phyloP scores from a whole-genome alignment of 108 stramenopile species.

The Mediolabrus comicus region DNA sequence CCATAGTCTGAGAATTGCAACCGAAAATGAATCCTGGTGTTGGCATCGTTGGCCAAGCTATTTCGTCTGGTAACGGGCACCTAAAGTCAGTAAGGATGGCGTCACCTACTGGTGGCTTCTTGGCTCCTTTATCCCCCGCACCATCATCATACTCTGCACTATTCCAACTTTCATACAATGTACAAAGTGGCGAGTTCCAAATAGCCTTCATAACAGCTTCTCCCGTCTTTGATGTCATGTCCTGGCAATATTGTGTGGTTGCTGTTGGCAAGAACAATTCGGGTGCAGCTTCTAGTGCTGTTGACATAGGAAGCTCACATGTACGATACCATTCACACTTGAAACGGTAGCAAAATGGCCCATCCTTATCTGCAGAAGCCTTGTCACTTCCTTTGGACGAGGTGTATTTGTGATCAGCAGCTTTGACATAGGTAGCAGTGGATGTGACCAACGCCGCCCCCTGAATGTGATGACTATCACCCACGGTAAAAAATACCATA shows the following conservation, averaged over 20 bases:
- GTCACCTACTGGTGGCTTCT: conserved; percentile 64
- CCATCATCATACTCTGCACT: conserved; percentile 58
- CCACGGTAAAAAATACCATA: conserved; percentile 85
- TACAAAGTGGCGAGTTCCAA: conserved; percentile 86
- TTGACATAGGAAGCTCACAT: conserved; percentile 76
- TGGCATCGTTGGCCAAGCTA: conserved; percentile 78
- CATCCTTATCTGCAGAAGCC: conserved; percentile 48
- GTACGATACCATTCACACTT: conserved; percentile 85
- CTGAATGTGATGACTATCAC: conserved; percentile 81
- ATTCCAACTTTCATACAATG: conserved; percentile 77
- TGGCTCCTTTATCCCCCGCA: conserved; percentile 2
- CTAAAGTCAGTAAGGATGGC: conserved; percentile 75
- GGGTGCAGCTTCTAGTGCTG: conserved; percentile 77
- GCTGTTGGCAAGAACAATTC: conserved; percentile 76
- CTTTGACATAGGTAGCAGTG: conserved; percentile 45
- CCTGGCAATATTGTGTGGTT: conserved; percentile 74
- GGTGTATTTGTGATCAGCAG: conserved; percentile 10
- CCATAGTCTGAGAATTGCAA: conserved; percentile 83
- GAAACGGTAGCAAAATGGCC: conserved; percentile 62
- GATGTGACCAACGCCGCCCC: conserved; percentile 82
- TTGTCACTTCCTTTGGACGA: conserved; percentile 5
- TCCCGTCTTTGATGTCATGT: conserved; percentile 77
- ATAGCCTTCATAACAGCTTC: conserved; percentile 85
- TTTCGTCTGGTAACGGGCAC: conserved; percentile 64
- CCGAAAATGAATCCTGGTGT: conserved; percentile 91